Evolutionary conservation across 2,329 filamentous ascomycete genomes (phyloP), one percentile per base, ranked within the genome.

Genomic region (Knoxdaviesia proteae): DNA sequence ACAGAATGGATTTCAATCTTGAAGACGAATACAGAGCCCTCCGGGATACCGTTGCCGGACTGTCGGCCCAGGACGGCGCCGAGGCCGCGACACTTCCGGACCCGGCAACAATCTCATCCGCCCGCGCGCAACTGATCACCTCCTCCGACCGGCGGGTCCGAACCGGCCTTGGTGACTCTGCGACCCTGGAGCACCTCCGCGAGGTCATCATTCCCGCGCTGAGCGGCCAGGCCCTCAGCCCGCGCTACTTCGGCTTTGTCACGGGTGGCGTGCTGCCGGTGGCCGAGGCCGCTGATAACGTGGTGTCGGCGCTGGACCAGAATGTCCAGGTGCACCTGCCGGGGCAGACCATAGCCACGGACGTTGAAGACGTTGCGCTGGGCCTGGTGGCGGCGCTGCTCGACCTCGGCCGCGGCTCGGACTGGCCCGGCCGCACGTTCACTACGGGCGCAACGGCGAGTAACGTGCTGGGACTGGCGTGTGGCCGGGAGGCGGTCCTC

Each of bases 221-320:
- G 46, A 84, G 78, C 50, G 69, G 66, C 10, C 71, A 74, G 52
- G 77, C 74, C 49, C 67, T 70, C 37, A 74, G 70, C 38, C 58
- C 74, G 7, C 73, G 75, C 43, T 93, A 92, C 64, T 92, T 84
- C 56, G 87, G 84, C 46, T 94, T 94, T 56, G 80, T 94, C 5
- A 93, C 79, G 0, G 88, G 88, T 38, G 81, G 84, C 9, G 66
- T 69, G 6, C 81, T 87, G 0, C 83, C 84, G 5, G 74, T 84
- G 30, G 86, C 86, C 33, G 69, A 80, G 50, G 71, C 83, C 43
- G 87, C 84, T 1, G 88, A 94, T 56, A 80, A 84, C 48, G 60
- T 94, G n/a, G 84, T 88, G 47, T 77, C 77, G 5, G 69, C 73
- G 6, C 71, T 79, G 47, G 87, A 94, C 55, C 84, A 93, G 55